Base-by-base conservation (phyloP, 371 early-diverging fungal species). In the Mucor irregularis region DNA sequence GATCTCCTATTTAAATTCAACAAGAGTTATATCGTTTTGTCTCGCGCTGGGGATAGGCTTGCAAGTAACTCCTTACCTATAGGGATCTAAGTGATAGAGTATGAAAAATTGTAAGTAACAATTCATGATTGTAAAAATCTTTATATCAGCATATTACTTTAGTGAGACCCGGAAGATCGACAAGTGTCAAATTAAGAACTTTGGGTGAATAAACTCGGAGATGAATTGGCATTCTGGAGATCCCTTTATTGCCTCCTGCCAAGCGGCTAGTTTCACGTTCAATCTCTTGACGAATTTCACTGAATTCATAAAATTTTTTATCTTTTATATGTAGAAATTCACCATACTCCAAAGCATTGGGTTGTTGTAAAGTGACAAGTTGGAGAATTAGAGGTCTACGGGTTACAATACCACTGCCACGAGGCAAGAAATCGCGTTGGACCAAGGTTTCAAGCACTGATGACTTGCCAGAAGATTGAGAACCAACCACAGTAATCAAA, bases 91-190 rank as follows among this genome's bases (percentile, higher is more conserved):
- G n/a, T n/a, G n/a, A n/a, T n/a, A n/a, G n/a, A 9, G n/a, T n/a
- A n/a, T n/a, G n/a, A n/a, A n/a, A n/a, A n/a, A n/a, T n/a, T n/a
- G n/a, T n/a, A n/a, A n/a, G n/a, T n/a, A n/a, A n/a, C n/a, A n/a
- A n/a, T n/a, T n/a, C 13, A 42, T 14, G 19, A 8, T 38, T 16
- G n/a, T 38, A 38, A 38, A 38, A 38, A 17, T 5, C 13, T 35
- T n/a, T 35, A 35, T 6, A 6, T 17, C 2, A 16, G 14, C 2
- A 19, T 42, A 10, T 19, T 42, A 86, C 89, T 85, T 93, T 93
- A 54, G 94, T 91, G 45, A 97, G 72, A 16, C 98, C 98, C 6
- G 98, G 98, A 47, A 97, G 74, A 78, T 97, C 98, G 17, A 96
- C 93, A 24, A 97, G 73, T 6, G 96, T 97, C 50, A 97, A 66